A percentile compares a stretch with the other conserved stretches of the same genome.
These are phyloP conservation scores for Byssochlamys sp. DNA, from an alignment of 2,329 filamentous ascomycete genomes.

Conservation along the genomic window DNA sequence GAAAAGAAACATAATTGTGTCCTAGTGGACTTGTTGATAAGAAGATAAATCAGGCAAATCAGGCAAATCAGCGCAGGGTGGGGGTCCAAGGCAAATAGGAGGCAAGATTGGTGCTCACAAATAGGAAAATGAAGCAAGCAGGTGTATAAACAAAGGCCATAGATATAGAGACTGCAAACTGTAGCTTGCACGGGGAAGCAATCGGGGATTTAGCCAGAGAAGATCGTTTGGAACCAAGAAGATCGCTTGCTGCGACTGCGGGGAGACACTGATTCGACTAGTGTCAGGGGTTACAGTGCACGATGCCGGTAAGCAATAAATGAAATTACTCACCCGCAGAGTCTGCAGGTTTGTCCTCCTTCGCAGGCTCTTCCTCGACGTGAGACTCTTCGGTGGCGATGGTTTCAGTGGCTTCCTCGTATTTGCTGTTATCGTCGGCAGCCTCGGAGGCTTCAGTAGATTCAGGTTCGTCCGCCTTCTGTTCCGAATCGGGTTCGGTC, in stretches of 20 bases:
- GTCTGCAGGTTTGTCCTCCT: slow-evolving; percentile 2
- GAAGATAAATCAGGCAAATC: background rate
- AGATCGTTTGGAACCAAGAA: slow-evolving; percentile 6
- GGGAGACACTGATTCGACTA: slow-evolving; percentile 4
- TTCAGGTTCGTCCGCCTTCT: slow-evolving; percentile 1
- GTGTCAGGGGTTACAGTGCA: background rate
- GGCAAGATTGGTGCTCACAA: background rate
- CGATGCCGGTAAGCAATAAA: slow-evolving; percentile 1
- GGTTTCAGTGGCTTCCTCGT: slow-evolving; percentile 4
- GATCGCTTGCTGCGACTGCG: slow-evolving; percentile 3
- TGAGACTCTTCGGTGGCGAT: background rate
- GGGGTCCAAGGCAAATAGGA: background rate
- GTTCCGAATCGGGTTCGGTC: slow-evolving; percentile 5
- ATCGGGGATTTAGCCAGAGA: slow-evolving; percentile 1
- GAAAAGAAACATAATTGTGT: background rate
- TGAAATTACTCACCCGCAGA: slow-evolving; percentile 4
- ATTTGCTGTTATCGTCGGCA: slow-evolving; percentile 2
- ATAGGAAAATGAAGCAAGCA: background rate
- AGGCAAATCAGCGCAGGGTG: background rate
- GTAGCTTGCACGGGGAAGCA: background rate
- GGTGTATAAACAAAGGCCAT: background rate
- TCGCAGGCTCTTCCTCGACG: slow-evolving; percentile 1
- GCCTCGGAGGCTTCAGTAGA: slow-evolving; percentile 3
- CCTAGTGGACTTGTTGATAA: background rate
- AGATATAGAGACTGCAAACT: background rate